Evolutionary conservation across 768 basidiomycete genomes (phyloP).

Genomic region (Russula vinacea): DNA sequence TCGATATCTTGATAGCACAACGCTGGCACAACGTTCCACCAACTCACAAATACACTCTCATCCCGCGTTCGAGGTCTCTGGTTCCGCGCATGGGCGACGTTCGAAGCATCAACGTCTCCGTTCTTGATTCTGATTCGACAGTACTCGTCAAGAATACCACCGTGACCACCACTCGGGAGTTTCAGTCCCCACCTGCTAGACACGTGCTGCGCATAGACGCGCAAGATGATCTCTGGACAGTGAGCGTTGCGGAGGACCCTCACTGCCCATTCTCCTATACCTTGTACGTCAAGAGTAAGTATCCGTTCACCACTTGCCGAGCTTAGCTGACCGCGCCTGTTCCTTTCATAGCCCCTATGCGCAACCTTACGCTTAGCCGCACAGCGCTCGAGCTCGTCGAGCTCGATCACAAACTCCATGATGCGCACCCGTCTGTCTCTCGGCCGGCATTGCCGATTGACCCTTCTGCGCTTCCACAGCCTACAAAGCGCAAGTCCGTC

Average conservation of each 20-base stretch:
- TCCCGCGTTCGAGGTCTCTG: too few relatives aligned
- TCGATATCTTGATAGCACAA: too few relatives aligned
- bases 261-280: conserved; percentile 70
- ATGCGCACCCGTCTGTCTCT: conserved; percentile 53
- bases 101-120: conserved; percentile 44
- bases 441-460: conserved; percentile 65
- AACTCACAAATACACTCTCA: too few relatives aligned
- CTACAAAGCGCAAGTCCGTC: conserved; percentile 71
- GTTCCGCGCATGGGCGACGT: too few relatives aligned
- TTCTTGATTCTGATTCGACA: conserved; percentile 41
- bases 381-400: conserved; percentile 74
- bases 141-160: conserved; percentile 32
- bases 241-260: conserved; percentile 84
- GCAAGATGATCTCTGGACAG: conserved; percentile 81
- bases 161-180: conserved; percentile 32
- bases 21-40: too few relatives aligned
- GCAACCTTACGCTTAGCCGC: conserved; percentile 84
- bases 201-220: conserved; percentile 60
- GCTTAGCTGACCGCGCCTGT: conserved; percentile 22
- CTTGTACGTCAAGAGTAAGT: conserved; percentile 89
- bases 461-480: conserved; percentile 41
- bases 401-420: conserved; percentile 76
- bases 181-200: conserved; percentile 37
- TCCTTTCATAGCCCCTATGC: conserved; percentile 65
- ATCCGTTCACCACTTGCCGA: not conserved